Base-by-base conservation (phyloP, 1,139 yeast genomes). In the Lodderomyces oxycetoniae region DNA sequence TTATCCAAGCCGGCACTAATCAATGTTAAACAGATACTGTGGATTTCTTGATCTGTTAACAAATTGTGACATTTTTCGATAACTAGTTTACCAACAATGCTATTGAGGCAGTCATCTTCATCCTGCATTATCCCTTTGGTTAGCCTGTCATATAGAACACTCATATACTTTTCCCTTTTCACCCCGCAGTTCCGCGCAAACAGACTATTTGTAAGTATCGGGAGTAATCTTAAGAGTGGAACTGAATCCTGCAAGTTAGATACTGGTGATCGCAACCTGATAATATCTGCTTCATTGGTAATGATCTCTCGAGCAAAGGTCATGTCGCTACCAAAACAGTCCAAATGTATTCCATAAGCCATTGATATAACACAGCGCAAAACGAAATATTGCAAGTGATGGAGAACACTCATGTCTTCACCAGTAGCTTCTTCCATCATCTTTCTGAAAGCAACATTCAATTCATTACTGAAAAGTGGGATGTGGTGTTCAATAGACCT, bases 1-100 rank as follows among this genome's bases (percentile, higher is more conserved):
- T 84, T 83, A 49, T 83, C 91, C 22, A 83, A 57, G 0, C 93
- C 93, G 4, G 91, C 91, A 45, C 88, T 79, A 0, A 83, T 79
- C 80, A 82, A 76, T 0, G 91, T 79, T 30, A 83, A 58, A 49
- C 89, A 81, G 5, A 80, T 67, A 31, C 86, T 76, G 35, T 68
- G 67, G 31, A 80, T 53, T 47, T 82, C 87, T 2, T 55, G 55
- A 1, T 51, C 54, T 4, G 31, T 57, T 53, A 20, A 70, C 41
- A 11, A 29, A 20, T 23, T 23, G 12, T 12, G 7, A 30, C 46
- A 47, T 27, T 22, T 37, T 26, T 35, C 14, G 7, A 57, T 50
- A 15, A 67, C 47, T 5, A 69, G 59, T 30, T 55, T 52, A 3
- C 77, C 78, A 6, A 75, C 63, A 31, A 77, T 56, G 37, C 76